Conservation (phyloP, 306 rosid species). For the Gleditsia sinensis region DNA sequence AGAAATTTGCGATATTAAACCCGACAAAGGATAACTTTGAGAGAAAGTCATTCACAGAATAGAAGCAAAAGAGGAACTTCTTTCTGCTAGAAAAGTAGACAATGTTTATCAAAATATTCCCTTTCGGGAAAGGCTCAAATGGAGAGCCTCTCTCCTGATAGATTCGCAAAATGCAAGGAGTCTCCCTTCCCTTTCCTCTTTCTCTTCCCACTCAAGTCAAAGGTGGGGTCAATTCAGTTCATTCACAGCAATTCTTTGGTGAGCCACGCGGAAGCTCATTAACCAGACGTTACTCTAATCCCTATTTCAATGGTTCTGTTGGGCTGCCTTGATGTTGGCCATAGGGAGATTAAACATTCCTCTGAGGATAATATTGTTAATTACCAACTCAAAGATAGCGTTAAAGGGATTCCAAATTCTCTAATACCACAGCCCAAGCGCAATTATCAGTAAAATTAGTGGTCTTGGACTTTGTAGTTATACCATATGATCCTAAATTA, state of each 20-base stretch:
- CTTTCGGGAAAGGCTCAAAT: background rate
- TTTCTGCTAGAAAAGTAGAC: slow-evolving; percentile 36
- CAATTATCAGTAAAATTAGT: slow-evolving; percentile 28
- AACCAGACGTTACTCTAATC: slow-evolving; percentile 5
- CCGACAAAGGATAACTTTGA: slow-evolving; percentile 24
- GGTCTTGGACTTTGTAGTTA: slow-evolving; percentile 26
- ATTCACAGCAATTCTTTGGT: slow-evolving; percentile 13
- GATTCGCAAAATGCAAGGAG: slow-evolving; percentile 5
- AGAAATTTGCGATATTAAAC: slow-evolving; percentile 27
- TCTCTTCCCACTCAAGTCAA: slow-evolving; percentile 1
- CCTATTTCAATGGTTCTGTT: background rate
- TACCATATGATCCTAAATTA: slow-evolving; percentile 25
- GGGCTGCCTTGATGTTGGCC: background rate
- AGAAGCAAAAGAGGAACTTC: slow-evolving; percentile 38
- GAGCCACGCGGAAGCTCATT: slow-evolving; percentile 32
- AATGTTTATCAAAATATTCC: slow-evolving; percentile 31
- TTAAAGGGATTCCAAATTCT: slow-evolving; percentile 45
- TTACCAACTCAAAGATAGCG: slow-evolving; percentile 20
- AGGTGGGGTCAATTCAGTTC: slow-evolving; percentile 36
- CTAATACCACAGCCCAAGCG: slow-evolving; percentile 26
- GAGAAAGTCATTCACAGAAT: slow-evolving; percentile 22
- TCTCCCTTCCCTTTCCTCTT: background rate
- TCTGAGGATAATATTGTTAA: slow-evolving; percentile 29
- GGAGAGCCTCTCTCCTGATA: slow-evolving; percentile 1
- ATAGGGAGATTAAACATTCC: slow-evolving; percentile 5